These are phyloP conservation scores for Stagonosporopsis cucurbitacearum DNA, from an alignment of 2,329 filamentous ascomycete species.

Conservation along the genomic window DNA sequence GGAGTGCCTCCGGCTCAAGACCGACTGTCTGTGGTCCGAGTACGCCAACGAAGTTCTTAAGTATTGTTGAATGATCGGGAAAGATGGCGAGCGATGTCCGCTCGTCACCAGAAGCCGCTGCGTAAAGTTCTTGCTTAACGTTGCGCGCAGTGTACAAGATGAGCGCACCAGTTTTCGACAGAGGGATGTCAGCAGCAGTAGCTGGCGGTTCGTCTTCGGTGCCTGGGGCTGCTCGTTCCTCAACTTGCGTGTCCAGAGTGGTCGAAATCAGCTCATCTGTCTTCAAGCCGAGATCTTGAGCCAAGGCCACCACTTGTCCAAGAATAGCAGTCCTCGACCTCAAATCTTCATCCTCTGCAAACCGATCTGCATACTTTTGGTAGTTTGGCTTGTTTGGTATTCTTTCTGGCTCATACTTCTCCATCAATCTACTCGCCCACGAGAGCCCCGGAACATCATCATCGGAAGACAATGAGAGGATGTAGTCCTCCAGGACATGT, in stretches of 20 bases:
- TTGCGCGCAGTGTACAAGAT: conserved; percentile 61
- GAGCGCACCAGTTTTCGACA: conserved; percentile 63
- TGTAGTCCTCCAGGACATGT: conserved; percentile 75
- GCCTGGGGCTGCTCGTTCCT: conserved; percentile 52
- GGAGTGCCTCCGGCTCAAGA: conserved; percentile 57
- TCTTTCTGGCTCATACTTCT: conserved; percentile 70
- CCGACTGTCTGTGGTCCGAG: conserved; percentile 46
- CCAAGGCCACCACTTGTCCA: conserved; percentile 74
- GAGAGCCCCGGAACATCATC: conserved; percentile 58
- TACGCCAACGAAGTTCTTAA: conserved; percentile 58
- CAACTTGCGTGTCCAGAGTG: conserved; percentile 47
- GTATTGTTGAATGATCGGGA: conserved; percentile 59
- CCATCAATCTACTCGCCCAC: conserved; percentile 66
- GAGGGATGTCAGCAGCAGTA: conserved; percentile 60
- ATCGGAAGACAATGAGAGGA: conserved; percentile 58
- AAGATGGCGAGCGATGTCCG: conserved; percentile 56
- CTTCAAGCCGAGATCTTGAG: conserved; percentile 62
- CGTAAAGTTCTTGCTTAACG: conserved; percentile 58
- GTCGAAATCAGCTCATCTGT: conserved; percentile 57
- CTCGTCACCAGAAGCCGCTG: conserved; percentile 45
- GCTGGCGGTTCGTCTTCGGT: conserved; percentile 63
- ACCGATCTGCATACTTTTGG: conserved; percentile 67
- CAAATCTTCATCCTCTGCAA: conserved; percentile 67
- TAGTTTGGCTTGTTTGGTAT: conserved; percentile 63
- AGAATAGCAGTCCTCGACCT: conserved; percentile 69